These are phyloP conservation scores for Hymenoscyphus fructigenus DNA, from an alignment of 2,329 filamentous ascomycete genomes.

Conservation along the genomic window DNA sequence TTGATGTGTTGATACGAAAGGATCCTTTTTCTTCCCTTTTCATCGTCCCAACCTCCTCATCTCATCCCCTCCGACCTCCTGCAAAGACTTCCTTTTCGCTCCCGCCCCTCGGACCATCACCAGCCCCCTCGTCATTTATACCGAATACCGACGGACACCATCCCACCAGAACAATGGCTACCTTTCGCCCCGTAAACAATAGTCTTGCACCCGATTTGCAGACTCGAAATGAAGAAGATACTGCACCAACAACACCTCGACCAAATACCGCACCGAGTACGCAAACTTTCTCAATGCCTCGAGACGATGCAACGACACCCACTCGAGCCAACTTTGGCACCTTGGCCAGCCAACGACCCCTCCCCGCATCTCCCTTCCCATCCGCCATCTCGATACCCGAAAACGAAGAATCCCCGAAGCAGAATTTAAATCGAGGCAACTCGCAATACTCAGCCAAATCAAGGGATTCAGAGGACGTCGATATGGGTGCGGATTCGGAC, in stretches of 20 bases:
- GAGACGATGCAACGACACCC: slow-evolving; percentile 58
- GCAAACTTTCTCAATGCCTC: slow-evolving; percentile 42
- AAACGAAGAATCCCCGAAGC: slow-evolving; percentile 43
- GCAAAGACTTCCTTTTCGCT: slow-evolving; percentile 18
- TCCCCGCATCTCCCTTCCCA: slow-evolving; percentile 51
- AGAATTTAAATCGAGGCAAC: slow-evolving; percentile 50
- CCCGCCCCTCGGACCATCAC: slow-evolving; percentile 19
- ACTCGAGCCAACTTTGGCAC: slow-evolving; percentile 57
- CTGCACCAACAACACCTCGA: slow-evolving; percentile 54
- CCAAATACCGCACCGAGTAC: slow-evolving; percentile 44
- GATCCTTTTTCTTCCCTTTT: slow-evolving; percentile 10
- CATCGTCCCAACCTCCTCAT: slow-evolving; percentile 24
- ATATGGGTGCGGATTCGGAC: slow-evolving; percentile 71
- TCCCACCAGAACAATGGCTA: slow-evolving; percentile 44
- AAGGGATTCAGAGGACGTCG: slow-evolving; percentile 66
- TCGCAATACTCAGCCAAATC: slow-evolving; percentile 63
- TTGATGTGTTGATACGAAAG: slow-evolving; percentile 26
- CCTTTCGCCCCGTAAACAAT: slow-evolving; percentile 62
- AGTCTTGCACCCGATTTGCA: slow-evolving; percentile 46
- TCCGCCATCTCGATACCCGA: slow-evolving; percentile 50
- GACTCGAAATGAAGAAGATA: slow-evolving; percentile 45
- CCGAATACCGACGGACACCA: slow-evolving; percentile 7
- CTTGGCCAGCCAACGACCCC: slow-evolving; percentile 51
- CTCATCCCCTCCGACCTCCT: slow-evolving; percentile 16
- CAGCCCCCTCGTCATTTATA: slow-evolving; percentile 29